A percentile compares a stretch with the other conserved stretches of the same genome.
phyloP scores from a whole-genome alignment of 768 basidiomycete species.

The Lentinus tigrinus region DNA sequence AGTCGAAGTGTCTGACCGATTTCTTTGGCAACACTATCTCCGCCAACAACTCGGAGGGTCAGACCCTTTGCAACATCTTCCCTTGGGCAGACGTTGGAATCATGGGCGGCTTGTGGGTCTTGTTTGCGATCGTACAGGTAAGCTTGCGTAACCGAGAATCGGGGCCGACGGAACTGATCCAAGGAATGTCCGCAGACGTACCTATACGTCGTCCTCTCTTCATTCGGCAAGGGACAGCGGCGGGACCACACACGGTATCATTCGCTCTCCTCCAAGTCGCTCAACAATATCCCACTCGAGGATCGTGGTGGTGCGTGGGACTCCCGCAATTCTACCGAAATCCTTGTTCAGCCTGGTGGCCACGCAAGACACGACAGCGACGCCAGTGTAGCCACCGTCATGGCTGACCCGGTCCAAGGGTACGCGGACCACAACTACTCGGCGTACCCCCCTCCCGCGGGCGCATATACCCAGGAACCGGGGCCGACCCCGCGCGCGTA shows the following conservation, averaged over 20 bases:
- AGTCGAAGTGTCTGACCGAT: constrained; percentile 57
- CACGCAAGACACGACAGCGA: constrained; percentile 48
- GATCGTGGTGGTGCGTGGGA: constrained; percentile 73
- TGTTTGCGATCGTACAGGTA: constrained; percentile 78
- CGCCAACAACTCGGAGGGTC: constrained; percentile 47
- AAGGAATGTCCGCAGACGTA: constrained; percentile 42
- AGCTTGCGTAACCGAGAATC: constrained; percentile 29
- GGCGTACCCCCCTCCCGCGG: constrained; percentile 23
- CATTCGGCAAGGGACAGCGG: constrained; percentile 72
- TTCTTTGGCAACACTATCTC: constrained; percentile 50
- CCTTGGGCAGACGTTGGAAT: constrained; percentile 90
- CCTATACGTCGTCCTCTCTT: constrained; percentile 46
- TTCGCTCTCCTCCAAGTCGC: constrained; percentile 52
- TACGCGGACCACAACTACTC: constrained; percentile 24
- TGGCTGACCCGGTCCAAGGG: constrained; percentile 40
- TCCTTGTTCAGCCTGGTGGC: constrained; percentile 27
- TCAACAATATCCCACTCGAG: constrained; percentile 66
- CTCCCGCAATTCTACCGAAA: constrained; percentile 48
- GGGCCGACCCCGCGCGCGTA: constrained; percentile 38
- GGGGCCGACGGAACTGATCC: not conserved
- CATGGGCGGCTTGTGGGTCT: constrained; percentile 85
- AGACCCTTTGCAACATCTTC: constrained; percentile 84
- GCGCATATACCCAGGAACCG: constrained; percentile 40
- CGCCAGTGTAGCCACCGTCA: constrained; percentile 54
- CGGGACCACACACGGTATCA: constrained; percentile 82